Percentiles rank a stretch among this genome's conserved stretches.
Evolutionary conservation across 352 stramenopile species (phyloP).

Genomic region (Globisporangium megalacanthum): DNA sequence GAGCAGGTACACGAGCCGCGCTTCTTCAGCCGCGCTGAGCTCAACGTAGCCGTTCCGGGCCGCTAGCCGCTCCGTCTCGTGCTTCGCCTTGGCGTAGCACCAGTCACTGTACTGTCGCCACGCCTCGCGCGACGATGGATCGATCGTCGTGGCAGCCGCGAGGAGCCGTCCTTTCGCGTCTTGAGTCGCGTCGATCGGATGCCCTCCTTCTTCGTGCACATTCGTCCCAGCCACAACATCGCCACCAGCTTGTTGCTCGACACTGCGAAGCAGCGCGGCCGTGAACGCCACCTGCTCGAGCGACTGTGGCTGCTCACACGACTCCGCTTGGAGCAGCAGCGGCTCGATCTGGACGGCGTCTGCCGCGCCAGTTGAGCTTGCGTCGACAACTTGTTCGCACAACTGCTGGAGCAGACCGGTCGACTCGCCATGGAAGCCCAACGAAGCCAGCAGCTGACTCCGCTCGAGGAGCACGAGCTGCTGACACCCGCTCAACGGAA

Average conservation of each 20-base stretch:
- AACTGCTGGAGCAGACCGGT: conserved; percentile 22
- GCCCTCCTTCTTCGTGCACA: not conserved
- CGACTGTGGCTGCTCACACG: conserved; percentile 15
- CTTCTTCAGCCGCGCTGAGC: conserved; percentile 37
- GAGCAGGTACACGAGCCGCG: conserved; percentile 29
- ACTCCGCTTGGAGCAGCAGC: conserved; percentile 27
- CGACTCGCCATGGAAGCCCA: conserved; percentile 26
- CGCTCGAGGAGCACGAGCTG: conserved; percentile 26
- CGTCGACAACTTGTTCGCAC: conserved; percentile 11
- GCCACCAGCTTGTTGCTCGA: not conserved
- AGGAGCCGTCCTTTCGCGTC: conserved; percentile 14
- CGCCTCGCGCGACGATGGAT: conserved; percentile 29
- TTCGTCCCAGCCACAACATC: not conserved
- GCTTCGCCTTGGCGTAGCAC: conserved; percentile 54
- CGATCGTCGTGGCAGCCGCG: conserved; percentile 27
- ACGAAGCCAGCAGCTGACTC: conserved; percentile 27
- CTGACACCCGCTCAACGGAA: not conserved
- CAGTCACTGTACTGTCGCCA: conserved; percentile 71
- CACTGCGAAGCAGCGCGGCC: not conserved
- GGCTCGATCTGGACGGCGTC: not conserved
- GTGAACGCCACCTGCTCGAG: conserved; percentile 12
- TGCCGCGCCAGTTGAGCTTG: not conserved
- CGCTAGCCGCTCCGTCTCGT: conserved; percentile 32
- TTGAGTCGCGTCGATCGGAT: conserved; percentile 16
- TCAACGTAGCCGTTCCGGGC: conserved; percentile 48